These are phyloP conservation scores for Aspergillus sp. DNA, from an alignment of 2,329 filamentous ascomycete genomes.

Conservation along the genomic window DNA sequence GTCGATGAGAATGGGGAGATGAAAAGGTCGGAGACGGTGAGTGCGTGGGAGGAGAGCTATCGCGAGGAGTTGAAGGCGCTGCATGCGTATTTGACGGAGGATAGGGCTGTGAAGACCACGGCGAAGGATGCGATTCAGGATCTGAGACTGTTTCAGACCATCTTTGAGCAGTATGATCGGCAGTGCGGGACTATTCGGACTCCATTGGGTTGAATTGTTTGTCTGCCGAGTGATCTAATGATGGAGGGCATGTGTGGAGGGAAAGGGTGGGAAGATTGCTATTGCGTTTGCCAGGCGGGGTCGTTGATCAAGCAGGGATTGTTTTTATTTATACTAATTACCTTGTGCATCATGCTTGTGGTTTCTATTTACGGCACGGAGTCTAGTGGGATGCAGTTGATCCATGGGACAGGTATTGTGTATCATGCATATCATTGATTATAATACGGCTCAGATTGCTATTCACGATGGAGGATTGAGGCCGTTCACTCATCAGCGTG, in stretches of 20 bases:
- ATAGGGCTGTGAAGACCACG: conserved; percentile 35
- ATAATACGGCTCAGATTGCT: background rate
- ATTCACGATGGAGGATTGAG: background rate
- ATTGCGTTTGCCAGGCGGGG: no score
- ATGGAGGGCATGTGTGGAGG: no score
- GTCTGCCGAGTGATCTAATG: no score
- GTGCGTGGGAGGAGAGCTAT: conserved; percentile 42
- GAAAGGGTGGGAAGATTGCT: no score
- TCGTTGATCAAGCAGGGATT: no score
- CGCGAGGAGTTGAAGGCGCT: conserved; percentile 38
- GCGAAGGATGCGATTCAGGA: conserved; percentile 40
- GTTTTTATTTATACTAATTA: no score
- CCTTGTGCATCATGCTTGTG: no score
- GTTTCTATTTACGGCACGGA: no score
- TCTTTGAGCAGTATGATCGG: conserved; percentile 40
- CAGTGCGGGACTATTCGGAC: conserved; percentile 39
- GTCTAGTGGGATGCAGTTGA: no score
- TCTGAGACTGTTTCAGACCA: conserved; percentile 36
- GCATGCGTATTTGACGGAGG: conserved; percentile 36
- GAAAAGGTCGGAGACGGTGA: conserved; percentile 32
- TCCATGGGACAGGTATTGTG: background rate
- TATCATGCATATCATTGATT: background rate
- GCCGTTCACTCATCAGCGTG: background rate
- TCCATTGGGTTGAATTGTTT: conserved; percentile 28
- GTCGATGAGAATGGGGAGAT: conserved; percentile 27